Percentiles rank a stretch among this genome's conserved stretches.
Conservation (phyloP, 352 stramenopile species). For the Phytophthora idaei region DNA sequence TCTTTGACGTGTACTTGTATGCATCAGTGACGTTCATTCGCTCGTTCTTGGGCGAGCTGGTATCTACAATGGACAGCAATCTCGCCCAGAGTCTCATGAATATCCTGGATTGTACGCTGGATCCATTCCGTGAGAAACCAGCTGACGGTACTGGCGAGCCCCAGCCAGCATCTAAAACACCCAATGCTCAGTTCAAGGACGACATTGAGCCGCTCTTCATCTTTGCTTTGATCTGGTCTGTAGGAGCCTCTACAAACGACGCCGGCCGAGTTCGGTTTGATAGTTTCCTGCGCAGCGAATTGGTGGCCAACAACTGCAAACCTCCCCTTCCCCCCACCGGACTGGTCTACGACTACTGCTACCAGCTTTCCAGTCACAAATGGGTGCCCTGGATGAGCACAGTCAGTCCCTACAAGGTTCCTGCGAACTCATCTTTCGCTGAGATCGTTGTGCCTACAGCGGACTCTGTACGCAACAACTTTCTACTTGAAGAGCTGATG, state of each 20-base stretch:
- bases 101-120: conserved; percentile 90
- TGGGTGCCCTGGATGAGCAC: conserved; percentile 96
- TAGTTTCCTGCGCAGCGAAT: conserved; percentile 86
- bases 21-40: conserved; percentile 87
- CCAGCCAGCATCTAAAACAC: conserved; percentile 43
- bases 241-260: conserved; percentile 92
- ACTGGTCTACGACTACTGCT: conserved; percentile 93
- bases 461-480: conserved; percentile 94
- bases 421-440: conserved; percentile 72
- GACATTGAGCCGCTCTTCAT: conserved; percentile 91
- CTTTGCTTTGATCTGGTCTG: conserved; percentile 93
- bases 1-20: conserved; percentile 94
- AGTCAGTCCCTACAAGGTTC: conserved; percentile 82
- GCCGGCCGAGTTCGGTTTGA: conserved; percentile 88
- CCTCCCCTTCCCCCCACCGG: conserved; percentile 62
- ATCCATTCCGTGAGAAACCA: conserved; percentile 66
- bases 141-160: conserved; percentile 47
- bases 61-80: conserved; percentile 95
- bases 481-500: conserved; percentile 88
- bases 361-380: conserved; percentile 86
- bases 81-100: conserved; percentile 92
- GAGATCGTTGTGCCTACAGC: conserved; percentile 95
- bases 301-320: conserved; percentile 70
- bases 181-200: conserved; percentile 67
- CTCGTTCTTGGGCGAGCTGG: conserved; percentile 86